phyloP scores from a whole-genome alignment of 2,329 filamentous ascomycete species.

The Stenocarpella maydis region DNA sequence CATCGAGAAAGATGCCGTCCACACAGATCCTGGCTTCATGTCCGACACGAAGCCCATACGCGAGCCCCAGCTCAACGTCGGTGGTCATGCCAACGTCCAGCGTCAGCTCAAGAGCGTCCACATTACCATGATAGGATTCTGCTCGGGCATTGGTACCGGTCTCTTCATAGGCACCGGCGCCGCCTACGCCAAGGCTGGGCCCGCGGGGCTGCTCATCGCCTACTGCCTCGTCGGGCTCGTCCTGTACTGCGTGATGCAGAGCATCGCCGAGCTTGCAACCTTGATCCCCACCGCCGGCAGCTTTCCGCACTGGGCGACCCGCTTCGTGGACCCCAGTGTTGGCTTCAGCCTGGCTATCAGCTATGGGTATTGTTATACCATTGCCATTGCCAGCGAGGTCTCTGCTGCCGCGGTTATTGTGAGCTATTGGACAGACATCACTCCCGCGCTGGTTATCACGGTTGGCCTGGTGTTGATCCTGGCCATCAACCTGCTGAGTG shows the following conservation, averaged over 20 bases:
- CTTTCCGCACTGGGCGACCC: slow-evolving; percentile 36
- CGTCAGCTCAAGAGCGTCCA: slow-evolving; percentile 34
- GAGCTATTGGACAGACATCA: slow-evolving; percentile 36
- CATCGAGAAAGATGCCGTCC: slow-evolving; percentile 33
- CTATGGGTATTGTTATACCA: slow-evolving; percentile 37
- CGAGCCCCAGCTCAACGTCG: slow-evolving; percentile 34
- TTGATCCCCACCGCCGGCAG: slow-evolving; percentile 37
- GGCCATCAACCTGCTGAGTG: slow-evolving; percentile 33
- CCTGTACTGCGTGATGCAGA: slow-evolving; percentile 35
- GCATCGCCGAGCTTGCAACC: slow-evolving; percentile 37
- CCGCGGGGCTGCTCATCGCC: slow-evolving; percentile 33
- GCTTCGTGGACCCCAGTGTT: slow-evolving; percentile 36
- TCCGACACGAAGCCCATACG: slow-evolving; percentile 30
- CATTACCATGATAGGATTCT: slow-evolving; percentile 37
- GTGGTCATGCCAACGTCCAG: slow-evolving; percentile 35
- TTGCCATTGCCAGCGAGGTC: slow-evolving; percentile 35
- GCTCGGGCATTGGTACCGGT: slow-evolving; percentile 37
- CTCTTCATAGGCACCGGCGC: slow-evolving; percentile 36
- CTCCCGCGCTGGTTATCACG: slow-evolving; percentile 35
- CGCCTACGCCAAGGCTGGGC: slow-evolving; percentile 36
- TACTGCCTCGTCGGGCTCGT: slow-evolving; percentile 35
- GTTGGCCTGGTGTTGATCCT: slow-evolving; percentile 32
- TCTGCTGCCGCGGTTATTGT: slow-evolving; percentile 37
- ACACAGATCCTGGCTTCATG: slow-evolving; percentile 31
- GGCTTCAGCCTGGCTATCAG: slow-evolving; percentile 36